Evolutionary conservation across 1,284 basidiomycete species (phyloP).

Genomic region (Pseudozyma sp.): DNA sequence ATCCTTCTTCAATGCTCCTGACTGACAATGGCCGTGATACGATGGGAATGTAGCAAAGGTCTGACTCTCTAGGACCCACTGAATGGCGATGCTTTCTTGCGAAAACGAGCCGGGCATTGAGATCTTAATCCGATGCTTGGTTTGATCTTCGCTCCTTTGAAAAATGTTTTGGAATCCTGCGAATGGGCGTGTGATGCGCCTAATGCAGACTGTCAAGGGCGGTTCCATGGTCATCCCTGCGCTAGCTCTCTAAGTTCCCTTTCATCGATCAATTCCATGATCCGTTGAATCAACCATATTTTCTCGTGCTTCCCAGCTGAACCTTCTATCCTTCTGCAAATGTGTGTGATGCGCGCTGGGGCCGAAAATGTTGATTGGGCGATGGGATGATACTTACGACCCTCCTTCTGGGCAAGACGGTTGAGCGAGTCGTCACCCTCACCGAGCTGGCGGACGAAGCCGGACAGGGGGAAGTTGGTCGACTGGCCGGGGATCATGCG

Average conservation of each 20-base stretch:
- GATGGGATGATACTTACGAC: constrained; percentile 78
- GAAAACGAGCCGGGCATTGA: constrained; percentile 47
- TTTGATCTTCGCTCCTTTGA: constrained; percentile 61
- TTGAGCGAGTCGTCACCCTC: constrained; percentile 98
- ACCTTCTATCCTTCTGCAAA: background rate
- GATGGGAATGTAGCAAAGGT: constrained; percentile 59
- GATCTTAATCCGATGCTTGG: constrained; percentile 64
- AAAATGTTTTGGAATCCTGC: constrained; percentile 65
- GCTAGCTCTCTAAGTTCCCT: no score
- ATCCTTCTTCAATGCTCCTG: background rate
- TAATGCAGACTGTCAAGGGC: constrained; percentile 67
- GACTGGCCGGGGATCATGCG: constrained; percentile 82
- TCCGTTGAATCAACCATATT: no score
- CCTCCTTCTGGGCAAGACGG: constrained; percentile 93
- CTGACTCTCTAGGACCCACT: constrained; percentile 66
- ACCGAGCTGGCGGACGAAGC: constrained; percentile 91
- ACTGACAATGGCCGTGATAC: background rate
- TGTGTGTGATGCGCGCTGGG: background rate
- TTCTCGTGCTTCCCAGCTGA: background rate
- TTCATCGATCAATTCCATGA: no score
- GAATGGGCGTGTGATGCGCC: constrained; percentile 46
- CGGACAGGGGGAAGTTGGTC: constrained; percentile 93
- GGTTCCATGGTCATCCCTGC: background rate
- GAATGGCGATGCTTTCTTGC: constrained; percentile 19
- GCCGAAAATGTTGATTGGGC: constrained; percentile 6